Percentiles rank a stretch among this genome's conserved stretches.
These are phyloP conservation scores for Heliosperma pusillum DNA, from an alignment of 148 eudicot species.

Conservation along the genomic window DNA sequence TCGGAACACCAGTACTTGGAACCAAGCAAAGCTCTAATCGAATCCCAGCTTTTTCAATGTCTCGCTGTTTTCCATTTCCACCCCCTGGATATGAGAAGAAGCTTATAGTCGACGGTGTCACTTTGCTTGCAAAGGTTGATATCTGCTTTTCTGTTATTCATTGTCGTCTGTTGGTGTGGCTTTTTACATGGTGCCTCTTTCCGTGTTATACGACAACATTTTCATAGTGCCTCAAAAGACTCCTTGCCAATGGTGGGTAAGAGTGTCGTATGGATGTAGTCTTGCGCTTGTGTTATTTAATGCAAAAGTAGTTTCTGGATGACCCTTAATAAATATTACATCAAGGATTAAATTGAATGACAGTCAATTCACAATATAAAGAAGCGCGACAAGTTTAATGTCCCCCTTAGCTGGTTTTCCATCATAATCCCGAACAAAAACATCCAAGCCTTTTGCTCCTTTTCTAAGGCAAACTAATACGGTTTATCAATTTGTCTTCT, in stretches of 20 bases:
- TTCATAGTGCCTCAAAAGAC: background rate
- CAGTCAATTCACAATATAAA: too few relatives aligned
- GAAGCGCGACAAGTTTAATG: background rate
- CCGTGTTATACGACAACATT: background rate
- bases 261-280: too few relatives aligned
- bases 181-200: background rate
- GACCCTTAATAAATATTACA: too few relatives aligned
- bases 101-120: constrained; percentile 36
- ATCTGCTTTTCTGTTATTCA: constrained; percentile 14
- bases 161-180: constrained; percentile 10
- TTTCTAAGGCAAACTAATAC: background rate
- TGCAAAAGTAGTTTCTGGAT: background rate
- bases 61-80: constrained; percentile 73
- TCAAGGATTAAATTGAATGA: too few relatives aligned
- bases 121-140: constrained; percentile 47
- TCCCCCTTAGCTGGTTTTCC: background rate
- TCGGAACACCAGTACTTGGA: constrained; percentile 25
- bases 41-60: constrained; percentile 38
- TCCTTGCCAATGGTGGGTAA: too few relatives aligned
- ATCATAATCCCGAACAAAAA: too few relatives aligned
- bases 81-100: constrained; percentile 64
- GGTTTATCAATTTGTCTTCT: background rate
- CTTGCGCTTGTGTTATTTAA: background rate
- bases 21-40: constrained; percentile 28
- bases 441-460: too few relatives aligned